Conservation (phyloP, 306 rosid genomes). For the Dryas drummondii region DNA sequence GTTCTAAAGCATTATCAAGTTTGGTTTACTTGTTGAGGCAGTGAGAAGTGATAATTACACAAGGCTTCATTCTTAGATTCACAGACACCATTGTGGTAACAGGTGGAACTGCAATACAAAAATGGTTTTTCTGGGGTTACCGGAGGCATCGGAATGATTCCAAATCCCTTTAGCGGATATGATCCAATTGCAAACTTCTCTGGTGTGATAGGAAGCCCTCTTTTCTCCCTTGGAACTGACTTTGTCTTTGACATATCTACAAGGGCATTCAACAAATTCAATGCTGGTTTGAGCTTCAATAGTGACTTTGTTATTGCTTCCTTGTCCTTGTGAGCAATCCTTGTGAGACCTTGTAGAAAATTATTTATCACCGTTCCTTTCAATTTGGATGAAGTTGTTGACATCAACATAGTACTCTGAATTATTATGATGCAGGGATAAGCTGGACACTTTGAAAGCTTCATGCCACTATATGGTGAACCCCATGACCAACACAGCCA, state of each 20-base stretch:
- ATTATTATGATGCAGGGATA: constrained; percentile 50
- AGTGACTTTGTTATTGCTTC: constrained; percentile 48
- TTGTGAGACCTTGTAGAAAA: constrained; percentile 8
- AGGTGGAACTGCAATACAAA: constrained; percentile 62
- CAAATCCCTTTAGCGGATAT: constrained; percentile 32
- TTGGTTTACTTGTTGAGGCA: neutral
- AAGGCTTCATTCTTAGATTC: neutral
- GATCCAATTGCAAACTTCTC: constrained; percentile 47
- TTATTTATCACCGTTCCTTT: neutral
- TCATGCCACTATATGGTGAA: constrained; percentile 47
- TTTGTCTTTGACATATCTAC: constrained; percentile 46
- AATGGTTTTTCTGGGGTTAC: constrained; percentile 42
- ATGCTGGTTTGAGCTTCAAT: constrained; percentile 55
- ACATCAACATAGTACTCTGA: neutral
- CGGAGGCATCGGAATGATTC: constrained; percentile 57
- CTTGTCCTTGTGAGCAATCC: constrained; percentile 56
- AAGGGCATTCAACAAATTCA: constrained; percentile 40
- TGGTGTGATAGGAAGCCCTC: constrained; percentile 44
- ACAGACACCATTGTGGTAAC: constrained; percentile 13
- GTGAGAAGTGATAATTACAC: neutral
- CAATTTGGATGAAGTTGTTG: neutral
- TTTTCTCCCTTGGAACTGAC: constrained; percentile 50
- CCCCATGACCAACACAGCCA: constrained; percentile 51
- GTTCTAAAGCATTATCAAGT: neutral
- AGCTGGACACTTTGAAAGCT: constrained; percentile 54